These are phyloP conservation scores for Tolypocladium tropicale DNA, from an alignment of 2,329 filamentous ascomycete genomes.

Conservation along the genomic window DNA sequence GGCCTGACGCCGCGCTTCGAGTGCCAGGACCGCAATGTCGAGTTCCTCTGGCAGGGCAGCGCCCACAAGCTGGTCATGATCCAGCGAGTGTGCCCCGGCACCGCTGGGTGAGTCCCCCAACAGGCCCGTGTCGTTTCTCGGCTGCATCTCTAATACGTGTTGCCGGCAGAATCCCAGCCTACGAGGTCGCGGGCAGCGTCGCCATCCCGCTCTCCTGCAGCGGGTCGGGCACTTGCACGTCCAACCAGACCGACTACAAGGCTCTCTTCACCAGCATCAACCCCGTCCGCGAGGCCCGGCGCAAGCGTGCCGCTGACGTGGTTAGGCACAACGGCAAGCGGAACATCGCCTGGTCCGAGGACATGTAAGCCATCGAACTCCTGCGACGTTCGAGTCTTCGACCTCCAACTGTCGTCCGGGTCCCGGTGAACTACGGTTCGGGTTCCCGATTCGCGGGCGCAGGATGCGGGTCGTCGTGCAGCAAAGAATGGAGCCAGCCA, in stretches of 20 bases:
- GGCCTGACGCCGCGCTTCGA: slow-evolving; percentile 26
- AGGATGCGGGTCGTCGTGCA: background rate
- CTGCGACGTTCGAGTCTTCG: background rate
- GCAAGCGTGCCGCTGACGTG: background rate
- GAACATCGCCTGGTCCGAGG: slow-evolving; percentile 3
- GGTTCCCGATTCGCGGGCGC: background rate
- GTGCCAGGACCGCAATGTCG: slow-evolving; percentile 29
- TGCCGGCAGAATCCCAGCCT: slow-evolving; percentile 4
- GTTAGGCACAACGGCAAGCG: background rate
- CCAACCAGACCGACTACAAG: background rate
- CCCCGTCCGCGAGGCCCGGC: background rate
- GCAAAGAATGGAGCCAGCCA: background rate
- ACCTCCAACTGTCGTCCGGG: background rate
- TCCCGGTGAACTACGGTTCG: background rate
- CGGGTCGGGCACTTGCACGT: background rate
- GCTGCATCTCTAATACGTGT: background rate
- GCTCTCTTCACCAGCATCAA: slow-evolving; percentile 3
- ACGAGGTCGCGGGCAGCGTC: slow-evolving; percentile 20
- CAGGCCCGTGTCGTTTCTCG: background rate
- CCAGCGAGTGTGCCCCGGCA: slow-evolving; percentile 31
- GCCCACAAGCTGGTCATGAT: slow-evolving; percentile 27
- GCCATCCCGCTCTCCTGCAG: slow-evolving; percentile 8
- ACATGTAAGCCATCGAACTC: background rate
- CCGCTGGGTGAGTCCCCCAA: slow-evolving; percentile 21
- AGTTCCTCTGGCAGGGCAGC: slow-evolving; percentile 30